Base-by-base conservation (phyloP, 75 land plant genomes). In the Selaginella tamariscina region DNA sequence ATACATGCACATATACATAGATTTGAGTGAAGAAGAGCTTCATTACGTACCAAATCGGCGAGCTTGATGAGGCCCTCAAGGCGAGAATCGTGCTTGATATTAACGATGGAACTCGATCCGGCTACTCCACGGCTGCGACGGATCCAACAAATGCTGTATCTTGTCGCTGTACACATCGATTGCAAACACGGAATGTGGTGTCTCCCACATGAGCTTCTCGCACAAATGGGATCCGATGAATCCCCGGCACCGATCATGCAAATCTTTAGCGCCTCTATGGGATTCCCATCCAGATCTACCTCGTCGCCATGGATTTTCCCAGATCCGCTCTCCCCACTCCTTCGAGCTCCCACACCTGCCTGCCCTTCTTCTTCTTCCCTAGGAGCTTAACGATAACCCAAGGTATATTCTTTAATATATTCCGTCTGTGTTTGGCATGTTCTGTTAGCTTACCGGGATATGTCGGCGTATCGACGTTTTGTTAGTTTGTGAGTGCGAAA, bases 231-330 rank as follows among this genome's bases (percentile, higher is more conserved):
- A 88, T 0, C 97, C 97, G 65, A 92, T 92, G 82, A 92, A 92
- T 0, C 97, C 97, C 97, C 97, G 26, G 90, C 97, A 0, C 97
- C 97, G 68, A 92, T 89, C 84, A 92, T 84, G 75, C 89, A 92
- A 26, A 92, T 86, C 64, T 81, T 84, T 55, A 86, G 68, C 30
- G 89, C 74, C 76, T 44, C 30, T 24, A 92, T 75, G 0, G 70
- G 67, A 5, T 72, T 64, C 54, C 97, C 95, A 71, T 89, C 95
- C 65, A 92, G 87, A 81, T 92, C 92, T 60, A 82, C 32, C 87
- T 80, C 15, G 59, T 30, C 74, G 60, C 74, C 71, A 68, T 68
- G 32, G 32, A 64, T 59, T n/a, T n/a, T n/a, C n/a, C n/a, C n/a
- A n/a, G n/a, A n/a, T n/a, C n/a, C n/a, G n/a, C n/a, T n/a, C n/a